Percentiles rank a stretch among this genome's conserved stretches.
Conservation (phyloP, 2,329 filamentous ascomycete genomes). For the Alternaria brassicae region DNA sequence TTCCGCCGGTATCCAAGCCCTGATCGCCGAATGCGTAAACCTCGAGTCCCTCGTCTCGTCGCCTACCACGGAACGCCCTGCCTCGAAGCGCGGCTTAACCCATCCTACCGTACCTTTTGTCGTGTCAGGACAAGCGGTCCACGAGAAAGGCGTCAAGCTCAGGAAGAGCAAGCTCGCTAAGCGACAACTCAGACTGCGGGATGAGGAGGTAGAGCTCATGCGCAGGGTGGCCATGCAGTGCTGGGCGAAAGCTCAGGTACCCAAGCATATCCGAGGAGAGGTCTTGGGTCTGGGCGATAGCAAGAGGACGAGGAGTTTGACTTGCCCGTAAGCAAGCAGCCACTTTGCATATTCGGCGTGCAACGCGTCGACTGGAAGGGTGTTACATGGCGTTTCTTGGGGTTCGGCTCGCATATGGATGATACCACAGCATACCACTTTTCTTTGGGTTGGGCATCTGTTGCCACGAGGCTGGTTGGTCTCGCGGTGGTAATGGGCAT, state of each 20-base stretch:
- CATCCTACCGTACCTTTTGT: conserved; percentile 25
- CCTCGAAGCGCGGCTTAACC: conserved; percentile 28
- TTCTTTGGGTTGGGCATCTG: conserved; percentile 1
- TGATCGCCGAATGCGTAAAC: conserved; percentile 54
- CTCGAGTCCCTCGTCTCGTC: conserved; percentile 53
- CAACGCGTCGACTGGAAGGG: neutral
- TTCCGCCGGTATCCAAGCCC: conserved; percentile 54
- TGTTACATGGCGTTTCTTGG: conserved; percentile 7
- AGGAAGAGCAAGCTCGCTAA: conserved; percentile 54
- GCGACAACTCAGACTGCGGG: conserved; percentile 53
- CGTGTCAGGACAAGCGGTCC: conserved; percentile 6
- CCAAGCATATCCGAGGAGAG: conserved; percentile 35
- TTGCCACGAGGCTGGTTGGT: neutral
- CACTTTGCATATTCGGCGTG: neutral
- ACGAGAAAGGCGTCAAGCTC: conserved; percentile 40
- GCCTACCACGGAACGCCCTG: conserved; percentile 27
- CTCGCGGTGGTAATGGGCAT: neutral
- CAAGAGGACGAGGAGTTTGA: conserved; percentile 40
- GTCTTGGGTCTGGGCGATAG: conserved; percentile 24
- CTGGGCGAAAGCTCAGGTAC: conserved; percentile 48
- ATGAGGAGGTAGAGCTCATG: conserved; percentile 55
- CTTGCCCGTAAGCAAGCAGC: conserved; percentile 34
- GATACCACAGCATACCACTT: conserved; percentile 21
- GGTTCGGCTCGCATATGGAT: conserved; percentile 15
- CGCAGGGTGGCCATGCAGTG: conserved; percentile 53